Evolutionary conservation across 139 green algal genomes (phyloP).

Genomic region (Ulvella scutata): DNA sequence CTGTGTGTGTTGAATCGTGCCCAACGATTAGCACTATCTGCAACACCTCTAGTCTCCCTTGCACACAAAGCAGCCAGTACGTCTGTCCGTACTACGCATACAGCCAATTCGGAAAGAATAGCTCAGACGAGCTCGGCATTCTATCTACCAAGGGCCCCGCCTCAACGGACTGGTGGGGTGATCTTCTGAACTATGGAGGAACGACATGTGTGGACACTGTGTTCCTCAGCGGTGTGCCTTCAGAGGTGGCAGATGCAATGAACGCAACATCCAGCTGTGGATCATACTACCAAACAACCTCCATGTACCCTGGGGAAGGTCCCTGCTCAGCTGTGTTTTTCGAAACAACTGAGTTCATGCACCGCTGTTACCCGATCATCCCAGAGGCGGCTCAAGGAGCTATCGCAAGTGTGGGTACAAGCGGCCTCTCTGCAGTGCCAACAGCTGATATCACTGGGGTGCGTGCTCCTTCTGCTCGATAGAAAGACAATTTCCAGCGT

Average conservation of each 20-base stretch:
- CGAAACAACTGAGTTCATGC: not conserved
- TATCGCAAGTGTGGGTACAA: not conserved
- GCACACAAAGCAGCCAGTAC: conserved; percentile 16
- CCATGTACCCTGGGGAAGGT: conserved; percentile 36
- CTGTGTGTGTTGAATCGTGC: conserved; percentile 36
- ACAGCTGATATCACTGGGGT: too few relatives aligned
- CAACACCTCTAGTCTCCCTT: conserved; percentile 17
- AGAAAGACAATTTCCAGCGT: too few relatives aligned
- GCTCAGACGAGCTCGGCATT: not conserved
- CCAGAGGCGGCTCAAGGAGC: not conserved
- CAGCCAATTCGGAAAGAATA: not conserved
- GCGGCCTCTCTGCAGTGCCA: not conserved
- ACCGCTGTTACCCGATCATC: not conserved
- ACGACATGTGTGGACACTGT: not conserved
- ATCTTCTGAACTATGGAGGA: not conserved
- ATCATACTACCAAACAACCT: conserved; percentile 30
- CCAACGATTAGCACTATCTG: conserved; percentile 17
- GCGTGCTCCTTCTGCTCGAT: too few relatives aligned
- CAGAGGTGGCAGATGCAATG: not conserved
- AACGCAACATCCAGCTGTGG: conserved; percentile 15
- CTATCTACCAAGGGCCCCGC: not conserved
- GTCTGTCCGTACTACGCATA: not conserved
- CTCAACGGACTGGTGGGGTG: not conserved
- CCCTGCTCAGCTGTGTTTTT: conserved; percentile 49
- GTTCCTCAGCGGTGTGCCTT: not conserved